Conservation (phyloP, 768 basidiomycete species). For the Rhodotorula sphaerocarpa region DNA sequence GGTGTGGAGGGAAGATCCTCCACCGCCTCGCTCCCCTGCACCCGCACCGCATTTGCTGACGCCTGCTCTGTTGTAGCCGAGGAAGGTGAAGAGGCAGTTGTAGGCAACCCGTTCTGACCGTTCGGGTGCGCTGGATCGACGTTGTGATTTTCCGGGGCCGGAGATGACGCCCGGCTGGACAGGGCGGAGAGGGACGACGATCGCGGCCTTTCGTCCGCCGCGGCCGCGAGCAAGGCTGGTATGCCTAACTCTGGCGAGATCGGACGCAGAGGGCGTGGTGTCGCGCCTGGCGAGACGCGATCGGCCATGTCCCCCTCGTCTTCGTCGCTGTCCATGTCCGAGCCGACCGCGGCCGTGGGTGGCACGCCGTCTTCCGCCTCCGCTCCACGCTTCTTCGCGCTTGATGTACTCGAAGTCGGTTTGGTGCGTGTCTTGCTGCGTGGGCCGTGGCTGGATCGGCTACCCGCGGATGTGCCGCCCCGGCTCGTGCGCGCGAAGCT, state of each 20-base stretch:
- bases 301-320: not conserved
- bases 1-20: not conserved
- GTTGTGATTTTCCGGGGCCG: too few relatives aligned
- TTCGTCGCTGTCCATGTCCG: too few relatives aligned
- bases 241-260: constrained; percentile 9
- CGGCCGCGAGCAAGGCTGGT: not conserved
- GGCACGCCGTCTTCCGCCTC: too few relatives aligned
- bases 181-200: constrained; percentile 7
- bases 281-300: not conserved
- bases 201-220: not conserved
- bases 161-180: not conserved
- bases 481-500: too few relatives aligned
- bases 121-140: too few relatives aligned
- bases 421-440: not conserved
- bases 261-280: not conserved
- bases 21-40: too few relatives aligned
- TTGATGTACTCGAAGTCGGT: not conserved
- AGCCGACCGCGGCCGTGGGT: too few relatives aligned
- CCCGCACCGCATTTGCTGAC: too few relatives aligned
- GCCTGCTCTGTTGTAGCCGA: too few relatives aligned
- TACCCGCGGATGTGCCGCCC: not conserved
- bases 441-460: not conserved
- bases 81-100: too few relatives aligned
- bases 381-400: too few relatives aligned
- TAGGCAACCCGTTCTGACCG: too few relatives aligned